Evolutionary conservation across 306 rosid species (phyloP).

Genomic region (Trifolium repens): DNA sequence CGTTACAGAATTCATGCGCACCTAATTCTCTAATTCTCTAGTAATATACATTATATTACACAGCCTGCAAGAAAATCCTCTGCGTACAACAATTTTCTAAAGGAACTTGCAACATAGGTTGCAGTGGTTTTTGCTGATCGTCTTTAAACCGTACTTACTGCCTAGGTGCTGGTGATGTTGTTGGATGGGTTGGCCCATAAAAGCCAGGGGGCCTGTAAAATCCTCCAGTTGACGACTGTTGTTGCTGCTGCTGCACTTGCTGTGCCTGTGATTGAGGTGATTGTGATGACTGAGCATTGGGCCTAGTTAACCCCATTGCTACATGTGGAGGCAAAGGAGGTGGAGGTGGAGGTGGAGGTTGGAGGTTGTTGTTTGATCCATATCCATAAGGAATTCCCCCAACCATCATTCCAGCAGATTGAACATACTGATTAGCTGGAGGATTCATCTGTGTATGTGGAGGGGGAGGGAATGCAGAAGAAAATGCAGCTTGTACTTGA

Average conservation of each 20-base stretch:
- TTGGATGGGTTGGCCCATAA: slow-evolving; percentile 73
- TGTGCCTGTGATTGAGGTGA: slow-evolving; percentile 59
- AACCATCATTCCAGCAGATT: slow-evolving; percentile 61
- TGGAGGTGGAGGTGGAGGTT: slow-evolving; percentile 93
- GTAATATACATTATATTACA: slow-evolving; percentile 60
- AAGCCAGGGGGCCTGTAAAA: slow-evolving; percentile 79
- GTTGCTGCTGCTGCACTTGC: slow-evolving; percentile 58
- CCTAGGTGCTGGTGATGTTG: slow-evolving; percentile 69
- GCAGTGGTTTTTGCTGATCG: slow-evolving; percentile 29
- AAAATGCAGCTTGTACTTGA: slow-evolving; percentile 61
- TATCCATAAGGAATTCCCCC: slow-evolving; percentile 70
- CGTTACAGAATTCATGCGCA: slow-evolving; percentile 23
- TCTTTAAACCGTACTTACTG: slow-evolving; percentile 53
- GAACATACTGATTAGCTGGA: slow-evolving; percentile 59
- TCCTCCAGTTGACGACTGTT: slow-evolving; percentile 67
- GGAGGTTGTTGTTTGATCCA: slow-evolving; percentile 59
- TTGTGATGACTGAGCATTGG: slow-evolving; percentile 56
- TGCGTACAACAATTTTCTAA: slow-evolving; percentile 43
- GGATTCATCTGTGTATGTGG: slow-evolving; percentile 48
- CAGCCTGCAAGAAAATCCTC: slow-evolving; percentile 43
- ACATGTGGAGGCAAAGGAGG: slow-evolving; percentile 82
- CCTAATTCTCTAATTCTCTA: slow-evolving; percentile 57
- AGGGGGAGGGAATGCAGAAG: slow-evolving; percentile 54
- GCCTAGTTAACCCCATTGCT: slow-evolving; percentile 67
- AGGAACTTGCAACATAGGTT: slow-evolving; percentile 31